These are phyloP conservation scores for Saccharomyces pastorianus DNA, from an alignment of 1,139 yeast species.

Conservation along the genomic window DNA sequence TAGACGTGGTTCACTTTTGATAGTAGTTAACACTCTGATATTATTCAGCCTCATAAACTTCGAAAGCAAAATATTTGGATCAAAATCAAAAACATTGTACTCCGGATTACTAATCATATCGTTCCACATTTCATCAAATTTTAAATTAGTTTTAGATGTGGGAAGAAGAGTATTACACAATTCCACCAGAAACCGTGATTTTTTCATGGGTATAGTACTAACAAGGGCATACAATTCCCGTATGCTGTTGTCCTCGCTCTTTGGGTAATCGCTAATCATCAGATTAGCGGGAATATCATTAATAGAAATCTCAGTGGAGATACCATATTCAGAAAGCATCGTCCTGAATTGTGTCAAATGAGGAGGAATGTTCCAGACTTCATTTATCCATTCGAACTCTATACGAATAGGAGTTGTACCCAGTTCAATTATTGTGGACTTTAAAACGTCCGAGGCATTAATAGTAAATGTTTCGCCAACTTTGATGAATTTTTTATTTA, in stretches of 20 bases:
- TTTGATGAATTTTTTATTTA: constrained; percentile 14
- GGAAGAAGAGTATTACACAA: background rate
- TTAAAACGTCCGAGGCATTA: background rate
- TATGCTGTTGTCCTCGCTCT: background rate
- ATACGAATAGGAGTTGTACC: constrained; percentile 24
- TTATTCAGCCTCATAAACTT: background rate
- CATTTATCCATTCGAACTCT: constrained; percentile 9
- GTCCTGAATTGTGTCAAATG: constrained; percentile 1
- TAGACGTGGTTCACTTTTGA: background rate
- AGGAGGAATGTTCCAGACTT: constrained; percentile 11
- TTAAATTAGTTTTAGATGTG: background rate
- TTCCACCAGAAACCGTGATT: background rate
- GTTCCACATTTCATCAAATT: background rate
- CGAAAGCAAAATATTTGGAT: background rate
- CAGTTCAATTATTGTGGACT: constrained; percentile 9
- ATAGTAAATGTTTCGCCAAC: constrained; percentile 13
- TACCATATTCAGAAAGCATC: constrained; percentile 5
- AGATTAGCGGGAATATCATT: background rate
- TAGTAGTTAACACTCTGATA: background rate
- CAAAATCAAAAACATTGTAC: background rate
- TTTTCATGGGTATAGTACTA: background rate
- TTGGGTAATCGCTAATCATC: background rate
- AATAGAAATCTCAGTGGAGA: background rate
- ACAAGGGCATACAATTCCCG: background rate
- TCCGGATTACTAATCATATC: background rate